Conservation (phyloP, 2,329 filamentous ascomycete genomes). For the Exophiala phaeomuriformis region DNA sequence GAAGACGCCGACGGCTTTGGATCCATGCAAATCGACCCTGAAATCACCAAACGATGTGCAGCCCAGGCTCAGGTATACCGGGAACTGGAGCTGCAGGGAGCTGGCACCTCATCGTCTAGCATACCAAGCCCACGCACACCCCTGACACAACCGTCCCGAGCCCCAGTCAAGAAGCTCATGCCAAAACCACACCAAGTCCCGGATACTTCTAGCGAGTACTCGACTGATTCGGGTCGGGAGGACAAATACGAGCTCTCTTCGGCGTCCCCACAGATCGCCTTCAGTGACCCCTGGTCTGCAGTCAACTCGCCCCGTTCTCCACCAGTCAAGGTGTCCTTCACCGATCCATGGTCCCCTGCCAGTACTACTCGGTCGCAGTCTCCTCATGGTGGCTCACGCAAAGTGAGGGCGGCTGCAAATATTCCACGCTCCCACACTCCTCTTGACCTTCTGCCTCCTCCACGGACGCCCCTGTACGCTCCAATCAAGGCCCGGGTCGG, state of each 20-base stretch:
- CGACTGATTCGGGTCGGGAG: constrained; percentile 36
- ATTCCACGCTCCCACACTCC: constrained; percentile 19
- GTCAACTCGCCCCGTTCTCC: constrained; percentile 36
- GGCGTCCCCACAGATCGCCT: constrained; percentile 37
- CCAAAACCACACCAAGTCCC: constrained; percentile 26
- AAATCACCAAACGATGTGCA: constrained; percentile 49
- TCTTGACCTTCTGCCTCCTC: constrained; percentile 18
- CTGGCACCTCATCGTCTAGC: constrained; percentile 2
- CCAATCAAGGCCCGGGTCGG: background rate
- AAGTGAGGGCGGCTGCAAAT: constrained; percentile 6
- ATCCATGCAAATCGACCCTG: constrained; percentile 58
- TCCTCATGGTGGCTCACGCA: constrained; percentile 9
- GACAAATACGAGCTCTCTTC: constrained; percentile 31
- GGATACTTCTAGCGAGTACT: constrained; percentile 37
- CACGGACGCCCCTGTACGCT: constrained; percentile 10
- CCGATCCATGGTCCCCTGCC: constrained; percentile 19
- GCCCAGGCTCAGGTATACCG: constrained; percentile 31
- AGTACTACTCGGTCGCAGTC: constrained; percentile 16
- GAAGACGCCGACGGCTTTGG: constrained; percentile 58
- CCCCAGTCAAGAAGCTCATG: constrained; percentile 19
- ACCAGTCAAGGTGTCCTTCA: constrained; percentile 15
- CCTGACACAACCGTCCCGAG: constrained; percentile 11
- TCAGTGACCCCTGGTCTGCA: constrained; percentile 36
- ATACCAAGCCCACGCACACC: constrained; percentile 8
- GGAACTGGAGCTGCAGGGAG: constrained; percentile 27